These are phyloP conservation scores for Suillus discolor DNA, from an alignment of 768 basidiomycete genomes.

Conservation along the genomic window DNA sequence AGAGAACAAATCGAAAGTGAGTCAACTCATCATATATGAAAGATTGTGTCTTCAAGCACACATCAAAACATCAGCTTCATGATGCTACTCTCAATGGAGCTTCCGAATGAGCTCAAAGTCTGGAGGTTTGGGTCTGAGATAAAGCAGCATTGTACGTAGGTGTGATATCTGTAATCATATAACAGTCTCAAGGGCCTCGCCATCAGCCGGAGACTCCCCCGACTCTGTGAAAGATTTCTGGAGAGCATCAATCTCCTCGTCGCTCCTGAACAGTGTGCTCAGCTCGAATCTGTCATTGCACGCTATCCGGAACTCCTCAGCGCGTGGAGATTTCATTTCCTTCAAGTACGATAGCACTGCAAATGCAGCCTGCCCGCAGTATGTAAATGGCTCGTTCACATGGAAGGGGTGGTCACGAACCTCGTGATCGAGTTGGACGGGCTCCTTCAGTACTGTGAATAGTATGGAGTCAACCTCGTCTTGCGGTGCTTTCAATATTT, in stretches of 20 bases:
- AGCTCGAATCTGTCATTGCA: conserved; percentile 57
- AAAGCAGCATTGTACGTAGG: not conserved
- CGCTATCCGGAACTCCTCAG: conserved; percentile 60
- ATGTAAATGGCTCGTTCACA: conserved; percentile 1
- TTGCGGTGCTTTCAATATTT: conserved; percentile 45
- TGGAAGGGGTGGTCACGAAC: conserved; percentile 35
- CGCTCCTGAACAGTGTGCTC: conserved; percentile 68
- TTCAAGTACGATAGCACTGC: conserved; percentile 50
- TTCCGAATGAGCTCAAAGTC: not conserved
- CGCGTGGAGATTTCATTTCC: conserved; percentile 51
- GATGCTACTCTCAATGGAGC: not conserved
- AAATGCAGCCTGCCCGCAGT: conserved; percentile 49
- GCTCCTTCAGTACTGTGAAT: conserved; percentile 50
- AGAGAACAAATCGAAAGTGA: not conserved
- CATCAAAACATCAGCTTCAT: not conserved
- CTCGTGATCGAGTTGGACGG: conserved; percentile 46
- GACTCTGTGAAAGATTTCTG: conserved; percentile 26
- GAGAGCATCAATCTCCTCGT: conserved; percentile 50
- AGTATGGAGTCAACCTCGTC: conserved; percentile 64
- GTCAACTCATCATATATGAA: not conserved
- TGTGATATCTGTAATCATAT: not conserved
- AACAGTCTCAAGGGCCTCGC: conserved; percentile 4
- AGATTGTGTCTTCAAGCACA: not conserved
- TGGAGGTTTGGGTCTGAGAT: not conserved
- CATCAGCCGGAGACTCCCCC: conserved; percentile 14